Conservation (phyloP, 2,329 filamentous ascomycete genomes). For the Eutypa lata region DNA sequence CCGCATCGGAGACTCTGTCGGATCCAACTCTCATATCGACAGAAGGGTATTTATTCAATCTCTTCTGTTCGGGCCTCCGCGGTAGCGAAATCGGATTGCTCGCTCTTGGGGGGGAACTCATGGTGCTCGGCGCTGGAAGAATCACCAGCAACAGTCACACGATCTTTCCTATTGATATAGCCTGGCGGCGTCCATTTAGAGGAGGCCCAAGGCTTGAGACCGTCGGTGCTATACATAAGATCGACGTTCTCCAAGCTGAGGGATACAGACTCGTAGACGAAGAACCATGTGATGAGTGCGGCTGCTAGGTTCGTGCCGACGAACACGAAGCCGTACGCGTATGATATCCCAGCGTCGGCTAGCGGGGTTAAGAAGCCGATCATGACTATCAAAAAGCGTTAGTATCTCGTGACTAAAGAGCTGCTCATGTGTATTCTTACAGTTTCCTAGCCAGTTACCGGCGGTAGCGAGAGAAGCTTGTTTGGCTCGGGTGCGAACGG, state of each 20-base stretch:
- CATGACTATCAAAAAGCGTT: constrained; percentile 41
- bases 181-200: neutral
- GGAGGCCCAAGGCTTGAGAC: neutral
- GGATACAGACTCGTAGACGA: constrained; percentile 63
- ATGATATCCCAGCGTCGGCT: constrained; percentile 59
- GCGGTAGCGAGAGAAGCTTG: constrained; percentile 53
- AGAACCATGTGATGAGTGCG: constrained; percentile 63
- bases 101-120: too few relatives aligned
- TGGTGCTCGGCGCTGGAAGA: too few relatives aligned
- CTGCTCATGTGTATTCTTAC: constrained; percentile 21
- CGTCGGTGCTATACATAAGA: constrained; percentile 54
- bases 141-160: too few relatives aligned
- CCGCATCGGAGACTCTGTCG: too few relatives aligned
- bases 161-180: too few relatives aligned
- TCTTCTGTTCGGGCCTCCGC: too few relatives aligned
- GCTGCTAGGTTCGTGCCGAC: constrained; percentile 58
- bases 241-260: constrained; percentile 71
- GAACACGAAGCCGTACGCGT: constrained; percentile 64
- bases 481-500: constrained; percentile 52
- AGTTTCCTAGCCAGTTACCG: constrained; percentile 60
- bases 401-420: neutral
- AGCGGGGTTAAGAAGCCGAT: constrained; percentile 67
- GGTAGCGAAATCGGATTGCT: too few relatives aligned
- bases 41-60: too few relatives aligned
- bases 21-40: too few relatives aligned